A percentile compares a stretch with the other conserved stretches of the same genome.
Conservation (phyloP, 352 stramenopile genomes). For the Elongisporangium prolatum region DNA sequence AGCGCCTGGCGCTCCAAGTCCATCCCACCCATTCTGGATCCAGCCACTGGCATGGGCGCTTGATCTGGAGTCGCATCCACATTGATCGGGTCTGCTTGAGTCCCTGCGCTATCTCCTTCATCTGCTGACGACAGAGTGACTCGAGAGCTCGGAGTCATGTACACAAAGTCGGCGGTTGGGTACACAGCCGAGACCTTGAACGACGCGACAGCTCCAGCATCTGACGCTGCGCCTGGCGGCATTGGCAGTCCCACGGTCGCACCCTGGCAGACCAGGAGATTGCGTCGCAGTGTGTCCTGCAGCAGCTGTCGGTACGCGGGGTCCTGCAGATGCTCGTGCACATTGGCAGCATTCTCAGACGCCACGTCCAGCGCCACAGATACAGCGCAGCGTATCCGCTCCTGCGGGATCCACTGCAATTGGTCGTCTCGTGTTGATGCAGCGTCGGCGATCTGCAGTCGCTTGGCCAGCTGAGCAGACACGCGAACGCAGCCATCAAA, state of each 20-base stretch:
- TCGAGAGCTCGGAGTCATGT: conserved; percentile 37
- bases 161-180: conserved; percentile 22
- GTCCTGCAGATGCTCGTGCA: conserved; percentile 13
- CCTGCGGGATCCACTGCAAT: conserved; percentile 45
- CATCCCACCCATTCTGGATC: conserved; percentile 49
- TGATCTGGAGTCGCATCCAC: background rate
- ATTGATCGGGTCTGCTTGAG: conserved; percentile 3
- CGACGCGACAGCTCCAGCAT: conserved; percentile 8
- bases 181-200: conserved; percentile 53
- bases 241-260: conserved; percentile 38
- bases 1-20: conserved; percentile 54
- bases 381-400: conserved; percentile 30
- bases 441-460: background rate
- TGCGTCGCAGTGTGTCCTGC: conserved; percentile 49
- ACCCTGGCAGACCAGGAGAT: conserved; percentile 31
- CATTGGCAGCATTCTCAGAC: background rate
- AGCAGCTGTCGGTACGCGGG: conserved; percentile 39
- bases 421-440: conserved; percentile 1
- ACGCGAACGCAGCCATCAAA: conserved; percentile 4
- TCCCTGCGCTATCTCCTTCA: background rate
- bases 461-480: background rate
- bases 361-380: conserved; percentile 48
- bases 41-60: background rate
- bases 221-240: conserved; percentile 14
- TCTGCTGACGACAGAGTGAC: conserved; percentile 21